Evolutionary conservation across 768 basidiomycete species (phyloP), one percentile per base, ranked within the genome.

Genomic region (Boletus eberwhitei): DNA sequence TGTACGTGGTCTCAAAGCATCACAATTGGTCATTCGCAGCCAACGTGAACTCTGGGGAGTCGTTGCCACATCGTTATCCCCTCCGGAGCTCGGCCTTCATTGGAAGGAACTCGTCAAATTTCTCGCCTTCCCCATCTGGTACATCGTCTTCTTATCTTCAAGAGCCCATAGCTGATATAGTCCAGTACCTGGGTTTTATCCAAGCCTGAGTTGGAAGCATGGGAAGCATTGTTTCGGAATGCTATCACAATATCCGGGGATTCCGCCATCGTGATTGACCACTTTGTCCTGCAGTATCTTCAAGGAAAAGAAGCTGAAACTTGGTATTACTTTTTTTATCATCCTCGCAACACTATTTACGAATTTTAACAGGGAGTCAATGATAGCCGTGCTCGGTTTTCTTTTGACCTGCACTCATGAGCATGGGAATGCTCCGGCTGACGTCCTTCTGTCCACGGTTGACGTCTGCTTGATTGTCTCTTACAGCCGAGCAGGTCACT

Each of bases 61-160:
- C 38, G 53, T 80, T 21, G 79, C 78, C 4, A 67, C 63, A 48
- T 68, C 64, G 3, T 69, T 71, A 60, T 53, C 65, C 34, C 63
- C 62, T 19, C 55, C 59, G 7, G 64, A 67, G 11, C 60, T 45
- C 17, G 57, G 60, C 14, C 60, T 65, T 17, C 58, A 61, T 41
- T 81, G 78, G 79, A 64, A 70, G 50, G 75, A 76, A 45, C 53
- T 80, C 0, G 60, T 78, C 2, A 67, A 71, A 21, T 74, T 85
- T 52, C 72, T 86, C 19, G 62, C 67, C 0, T 70, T 80, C 48
- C 80, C 84, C 2, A 63, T 82, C 44, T 69, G 75, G 84, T 85
- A 54, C 70, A 59, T 48, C 4, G 2, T 42, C 21, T 24, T 16
- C 38, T 44, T 21, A 31, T 35, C 21, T 49, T 43, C n/a, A 9